phyloP scores from a whole-genome alignment of 352 stramenopile genomes.

The Phytophthora cryptogea region DNA sequence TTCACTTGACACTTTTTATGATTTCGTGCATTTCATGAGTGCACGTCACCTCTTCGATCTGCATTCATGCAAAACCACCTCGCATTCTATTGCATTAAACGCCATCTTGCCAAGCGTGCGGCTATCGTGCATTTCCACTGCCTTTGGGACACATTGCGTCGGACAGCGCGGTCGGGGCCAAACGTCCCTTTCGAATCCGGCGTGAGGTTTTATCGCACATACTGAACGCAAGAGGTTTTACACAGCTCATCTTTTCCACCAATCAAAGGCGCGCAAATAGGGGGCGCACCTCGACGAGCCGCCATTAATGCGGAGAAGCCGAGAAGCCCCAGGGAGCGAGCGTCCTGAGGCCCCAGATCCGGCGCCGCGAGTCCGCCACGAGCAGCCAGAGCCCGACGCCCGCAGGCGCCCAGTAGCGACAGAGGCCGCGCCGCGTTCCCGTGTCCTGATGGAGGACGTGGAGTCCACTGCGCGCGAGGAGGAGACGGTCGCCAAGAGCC shows the following conservation, averaged over 20 bases:
- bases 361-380: conserved; percentile 15
- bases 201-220: conserved; percentile 25
- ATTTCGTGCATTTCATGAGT: too few species aligned
- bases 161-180: conserved; percentile 17
- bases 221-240: conserved; percentile 25
- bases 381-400: conserved; percentile 17
- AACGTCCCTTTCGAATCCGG: conserved; percentile 21
- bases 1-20: conserved; percentile 15
- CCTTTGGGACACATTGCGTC: conserved; percentile 9
- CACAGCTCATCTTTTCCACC: neutral
- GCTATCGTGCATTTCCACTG: too few species aligned
- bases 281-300: conserved; percentile 18
- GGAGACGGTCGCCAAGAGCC: neutral
- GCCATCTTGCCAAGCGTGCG: too few species aligned
- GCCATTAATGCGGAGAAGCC: conserved; percentile 36
- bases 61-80: too few species aligned
- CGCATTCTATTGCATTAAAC: too few species aligned
- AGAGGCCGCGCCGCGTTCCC: conserved; percentile 3
- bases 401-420: conserved; percentile 9
- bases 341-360: conserved; percentile 20
- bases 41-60: too few species aligned
- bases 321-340: conserved; percentile 37
- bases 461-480: conserved; percentile 19
- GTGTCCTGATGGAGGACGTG: conserved; percentile 31
- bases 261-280: neutral